Conservation (phyloP, 2,329 filamentous ascomycete species). For the Neofusicoccum sp. region DNA sequence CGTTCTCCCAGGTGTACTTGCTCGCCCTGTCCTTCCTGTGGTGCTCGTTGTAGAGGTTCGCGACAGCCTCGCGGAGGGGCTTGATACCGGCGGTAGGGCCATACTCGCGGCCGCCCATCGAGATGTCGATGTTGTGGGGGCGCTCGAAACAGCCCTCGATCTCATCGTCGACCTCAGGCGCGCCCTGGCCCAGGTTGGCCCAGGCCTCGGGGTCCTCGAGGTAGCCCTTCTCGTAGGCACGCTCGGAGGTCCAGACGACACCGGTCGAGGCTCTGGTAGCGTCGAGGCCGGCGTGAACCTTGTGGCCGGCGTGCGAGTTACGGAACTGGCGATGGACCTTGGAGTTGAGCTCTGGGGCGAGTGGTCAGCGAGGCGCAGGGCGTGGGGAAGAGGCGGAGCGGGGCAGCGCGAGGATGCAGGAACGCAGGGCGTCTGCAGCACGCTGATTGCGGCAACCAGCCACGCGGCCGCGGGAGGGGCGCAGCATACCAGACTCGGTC, state of each 20-base stretch:
- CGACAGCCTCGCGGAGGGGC: constrained; percentile 84
- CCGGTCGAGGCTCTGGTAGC: constrained; percentile 86
- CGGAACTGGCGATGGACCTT: constrained; percentile 89
- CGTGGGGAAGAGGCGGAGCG: not conserved
- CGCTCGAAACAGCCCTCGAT: constrained; percentile 87
- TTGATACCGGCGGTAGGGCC: constrained; percentile 92
- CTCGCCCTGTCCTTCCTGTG: constrained; percentile 85
- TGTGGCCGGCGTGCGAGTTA: constrained; percentile 85
- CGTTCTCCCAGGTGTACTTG: constrained; percentile 96
- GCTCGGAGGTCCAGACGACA: constrained; percentile 90
- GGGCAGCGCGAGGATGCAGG: constrained; percentile 6
- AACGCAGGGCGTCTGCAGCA: not conserved
- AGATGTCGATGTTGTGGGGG: constrained; percentile 76
- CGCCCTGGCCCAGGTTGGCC: constrained; percentile 94
- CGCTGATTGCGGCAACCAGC: no score
- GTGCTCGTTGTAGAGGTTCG: constrained; percentile 88
- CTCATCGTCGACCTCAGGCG: constrained; percentile 90
- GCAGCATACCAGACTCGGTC: constrained; percentile 14
- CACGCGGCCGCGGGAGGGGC: not conserved
- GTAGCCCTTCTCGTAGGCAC: constrained; percentile 87
- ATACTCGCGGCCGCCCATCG: constrained; percentile 81
- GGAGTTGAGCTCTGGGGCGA: constrained; percentile 69
- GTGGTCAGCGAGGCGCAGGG: not conserved
- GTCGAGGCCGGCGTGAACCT: constrained; percentile 88
- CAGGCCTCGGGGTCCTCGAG: constrained; percentile 77